Base-by-base conservation (phyloP, 306 rosid species). In the Acacia crassicarpa region DNA sequence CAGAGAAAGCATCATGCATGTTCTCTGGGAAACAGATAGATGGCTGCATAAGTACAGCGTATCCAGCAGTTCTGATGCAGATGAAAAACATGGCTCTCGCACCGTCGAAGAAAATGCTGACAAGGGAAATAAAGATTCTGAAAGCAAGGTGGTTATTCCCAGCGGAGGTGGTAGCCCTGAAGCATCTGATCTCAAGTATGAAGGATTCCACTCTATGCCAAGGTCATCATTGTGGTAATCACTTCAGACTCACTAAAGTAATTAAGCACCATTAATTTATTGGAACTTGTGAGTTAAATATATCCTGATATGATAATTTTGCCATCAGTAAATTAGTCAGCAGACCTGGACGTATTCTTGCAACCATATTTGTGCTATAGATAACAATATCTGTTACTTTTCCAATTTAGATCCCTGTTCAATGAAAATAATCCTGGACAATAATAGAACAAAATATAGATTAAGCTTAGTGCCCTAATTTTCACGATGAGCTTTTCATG, bases 1-100 rank as follows among this genome's bases (percentile, higher is more conserved):
- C 81, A 89, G 97, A 76, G 99, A 95, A 86, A 95, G 99, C 89
- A 93, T 95, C 91, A 93, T 95, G 98, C 99, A 95, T 49, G 97
- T 95, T 69, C 97, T 95, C 40, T 95, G 99, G 99, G 99, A 95
- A 89, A 95, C 98, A 82, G 99, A 92, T 84, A 91, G 99, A 76
- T 95, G 99, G 99, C 83, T 95, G 83, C 92, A 91, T 69, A 95
- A 90, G 74, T 75, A 90, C 78, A 91, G 97, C 32, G 87, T 87
- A 72, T 83, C 96, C 41, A 81, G 86, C 82, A 43, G 79, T 78
- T 78, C 89, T 44, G 86, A 84, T 68, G 85, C 53, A 74, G 88
- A 44, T 58, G 87, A 76, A 75, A 92, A 84, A 56, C 73, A 68
- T n/a, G 83, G 66, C 72, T 12, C 69, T 69, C 90, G 76, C 65